Conservation (phyloP, 176 grass and related monocot species). For the Echinochloa phyllopogon region DNA sequence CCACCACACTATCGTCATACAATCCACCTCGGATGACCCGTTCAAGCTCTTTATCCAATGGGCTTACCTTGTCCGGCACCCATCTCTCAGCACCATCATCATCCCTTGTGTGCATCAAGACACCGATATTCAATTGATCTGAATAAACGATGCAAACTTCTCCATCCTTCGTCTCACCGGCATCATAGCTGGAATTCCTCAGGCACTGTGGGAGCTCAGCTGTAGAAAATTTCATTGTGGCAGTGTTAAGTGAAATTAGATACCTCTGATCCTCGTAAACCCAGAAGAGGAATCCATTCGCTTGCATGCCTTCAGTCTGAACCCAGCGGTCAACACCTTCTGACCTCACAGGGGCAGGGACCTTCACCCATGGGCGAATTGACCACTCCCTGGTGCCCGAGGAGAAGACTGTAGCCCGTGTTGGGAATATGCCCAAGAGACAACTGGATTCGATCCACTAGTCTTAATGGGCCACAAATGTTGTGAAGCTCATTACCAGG, state of each 20-base stretch:
- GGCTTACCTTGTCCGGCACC: not conserved
- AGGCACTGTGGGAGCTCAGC: not conserved
- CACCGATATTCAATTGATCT: not conserved
- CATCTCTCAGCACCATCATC: constrained; percentile 5
- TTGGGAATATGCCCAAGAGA: no score
- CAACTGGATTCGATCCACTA: no score
- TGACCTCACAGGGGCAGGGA: not conserved
- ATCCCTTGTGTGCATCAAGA: not conserved
- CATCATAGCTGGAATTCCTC: not conserved
- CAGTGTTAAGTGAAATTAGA: not conserved
- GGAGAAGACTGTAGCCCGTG: not conserved
- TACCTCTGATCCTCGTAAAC: not conserved
- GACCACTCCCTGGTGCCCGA: not conserved
- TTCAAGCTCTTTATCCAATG: not conserved
- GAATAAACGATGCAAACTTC: constrained; percentile 10
- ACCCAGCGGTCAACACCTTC: not conserved
- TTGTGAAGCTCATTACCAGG: no score
- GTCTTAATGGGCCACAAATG: no score
- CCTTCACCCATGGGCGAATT: not conserved
- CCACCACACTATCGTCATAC: not conserved
- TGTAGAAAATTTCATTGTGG: constrained; percentile 25
- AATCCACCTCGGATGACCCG: not conserved
- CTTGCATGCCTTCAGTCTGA: not conserved
- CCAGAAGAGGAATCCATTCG: constrained; percentile 9
- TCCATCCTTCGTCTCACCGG: not conserved